Evolutionary conservation across 257 asterid species (phyloP).

Genomic region (Ocimum tenuiflorum): DNA sequence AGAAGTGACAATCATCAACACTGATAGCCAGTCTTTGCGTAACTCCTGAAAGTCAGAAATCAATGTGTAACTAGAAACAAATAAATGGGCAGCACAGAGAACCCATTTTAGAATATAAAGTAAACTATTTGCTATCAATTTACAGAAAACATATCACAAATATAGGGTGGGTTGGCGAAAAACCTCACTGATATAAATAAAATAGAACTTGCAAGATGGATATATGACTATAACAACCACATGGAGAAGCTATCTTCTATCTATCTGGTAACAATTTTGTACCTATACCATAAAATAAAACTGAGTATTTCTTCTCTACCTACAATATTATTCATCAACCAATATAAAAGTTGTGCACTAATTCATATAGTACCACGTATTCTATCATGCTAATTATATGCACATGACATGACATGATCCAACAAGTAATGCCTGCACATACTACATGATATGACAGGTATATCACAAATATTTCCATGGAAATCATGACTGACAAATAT

Average conservation of each 20-base stretch:
- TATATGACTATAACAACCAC: background rate
- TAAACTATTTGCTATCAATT: background rate
- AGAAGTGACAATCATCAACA: constrained; percentile 95
- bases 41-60: constrained; percentile 52
- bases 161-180: background rate
- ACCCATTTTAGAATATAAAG: background rate
- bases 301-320: background rate
- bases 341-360: background rate
- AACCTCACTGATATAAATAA: background rate
- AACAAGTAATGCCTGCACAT: background rate
- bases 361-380: background rate
- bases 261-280: background rate
- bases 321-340: background rate
- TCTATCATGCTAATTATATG: background rate
- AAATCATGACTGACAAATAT: background rate
- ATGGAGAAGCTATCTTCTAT: background rate
- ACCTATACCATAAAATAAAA: background rate
- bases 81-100: constrained; percentile 2
- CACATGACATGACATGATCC: background rate
- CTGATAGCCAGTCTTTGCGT: constrained; percentile 86
- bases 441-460: background rate
- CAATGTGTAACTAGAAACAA: background rate
- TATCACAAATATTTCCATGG: background rate
- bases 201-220: background rate
- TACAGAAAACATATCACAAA: background rate